Conservation (phyloP, 345 rosid genomes). For the Rhizophora mangle region DNA sequence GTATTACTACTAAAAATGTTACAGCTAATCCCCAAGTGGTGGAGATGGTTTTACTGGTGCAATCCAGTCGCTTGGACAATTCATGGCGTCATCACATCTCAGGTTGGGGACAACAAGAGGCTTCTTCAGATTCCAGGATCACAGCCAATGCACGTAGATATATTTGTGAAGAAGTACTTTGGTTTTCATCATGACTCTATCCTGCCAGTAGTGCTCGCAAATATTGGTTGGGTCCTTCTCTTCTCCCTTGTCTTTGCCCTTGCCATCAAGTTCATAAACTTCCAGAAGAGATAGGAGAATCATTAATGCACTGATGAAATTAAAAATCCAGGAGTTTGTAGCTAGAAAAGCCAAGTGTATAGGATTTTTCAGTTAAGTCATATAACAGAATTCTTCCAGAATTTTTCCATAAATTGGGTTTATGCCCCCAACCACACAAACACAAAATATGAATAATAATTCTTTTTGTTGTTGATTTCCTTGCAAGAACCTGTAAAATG, state of each 20-base stretch:
- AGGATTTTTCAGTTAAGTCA: too few relatives aligned
- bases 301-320: too few relatives aligned
- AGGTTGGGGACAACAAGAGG: background rate
- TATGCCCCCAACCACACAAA: too few relatives aligned
- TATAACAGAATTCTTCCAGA: too few relatives aligned
- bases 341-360: too few relatives aligned
- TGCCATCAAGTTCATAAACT: background rate
- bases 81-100: background rate
- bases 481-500: too few relatives aligned
- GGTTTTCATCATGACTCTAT: background rate
- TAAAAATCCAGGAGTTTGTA: too few relatives aligned
- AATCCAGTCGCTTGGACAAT: conserved; percentile 3
- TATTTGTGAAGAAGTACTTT: background rate
- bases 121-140: background rate
- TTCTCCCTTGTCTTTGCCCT: background rate
- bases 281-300: background rate
- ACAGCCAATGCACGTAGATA: background rate
- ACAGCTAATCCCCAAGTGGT: background rate
- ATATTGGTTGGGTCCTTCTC: background rate
- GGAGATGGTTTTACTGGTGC: background rate
- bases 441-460: too few relatives aligned
- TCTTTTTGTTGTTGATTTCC: too few relatives aligned
- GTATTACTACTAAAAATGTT: background rate
- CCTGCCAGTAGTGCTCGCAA: background rate
- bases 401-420: too few relatives aligned